phyloP scores from a whole-genome alignment of 345 rosid genomes.

The sweet orange (Citrus sinensis) region DNA sequence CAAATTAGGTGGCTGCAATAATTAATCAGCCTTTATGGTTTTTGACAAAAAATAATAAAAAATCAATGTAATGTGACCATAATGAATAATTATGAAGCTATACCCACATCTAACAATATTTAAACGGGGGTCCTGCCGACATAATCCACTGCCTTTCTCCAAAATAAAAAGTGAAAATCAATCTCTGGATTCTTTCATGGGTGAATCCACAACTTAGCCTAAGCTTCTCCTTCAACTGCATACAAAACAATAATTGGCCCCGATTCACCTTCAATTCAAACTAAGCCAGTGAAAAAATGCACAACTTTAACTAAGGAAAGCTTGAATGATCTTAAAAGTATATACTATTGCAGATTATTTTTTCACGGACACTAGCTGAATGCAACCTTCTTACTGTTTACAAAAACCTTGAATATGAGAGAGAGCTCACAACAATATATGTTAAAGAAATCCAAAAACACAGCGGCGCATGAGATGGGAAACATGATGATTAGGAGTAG shows the following conservation, averaged over 20 bases:
- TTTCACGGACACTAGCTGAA: not conserved
- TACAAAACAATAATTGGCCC: not conserved
- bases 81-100: conserved; percentile 3
- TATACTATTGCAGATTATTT: not conserved
- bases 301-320: not conserved
- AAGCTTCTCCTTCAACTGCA: not conserved
- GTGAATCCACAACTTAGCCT: not conserved
- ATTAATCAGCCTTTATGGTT: not conserved
- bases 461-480: not conserved
- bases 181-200: not conserved
- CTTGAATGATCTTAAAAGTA: not conserved
- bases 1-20: not conserved
- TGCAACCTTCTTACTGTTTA: not conserved
- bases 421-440: not conserved
- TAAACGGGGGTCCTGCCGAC: not conserved
- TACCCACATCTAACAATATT: not conserved
- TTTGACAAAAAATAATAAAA: not conserved
- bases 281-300: not conserved
- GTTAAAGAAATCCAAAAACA: not conserved
- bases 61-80: too few species aligned
- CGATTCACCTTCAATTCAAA: not conserved
- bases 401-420: not conserved
- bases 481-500: not conserved
- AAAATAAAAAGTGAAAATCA: too few species aligned
- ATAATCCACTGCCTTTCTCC: not conserved